Conservation (phyloP, 2,329 filamentous ascomycete species). For the Colletotrichum acutatum region DNA sequence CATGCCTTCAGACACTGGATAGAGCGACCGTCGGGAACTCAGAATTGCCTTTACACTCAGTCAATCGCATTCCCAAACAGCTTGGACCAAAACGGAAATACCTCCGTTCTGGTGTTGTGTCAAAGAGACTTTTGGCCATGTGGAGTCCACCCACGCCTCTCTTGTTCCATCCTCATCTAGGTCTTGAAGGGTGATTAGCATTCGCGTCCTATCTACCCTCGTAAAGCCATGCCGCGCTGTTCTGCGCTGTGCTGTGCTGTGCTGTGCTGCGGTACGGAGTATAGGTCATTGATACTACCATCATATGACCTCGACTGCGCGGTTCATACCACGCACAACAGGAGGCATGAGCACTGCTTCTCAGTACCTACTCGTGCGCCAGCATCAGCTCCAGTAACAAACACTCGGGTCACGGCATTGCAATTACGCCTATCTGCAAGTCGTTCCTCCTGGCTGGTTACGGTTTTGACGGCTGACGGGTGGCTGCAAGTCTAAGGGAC, state of each 20-base stretch:
- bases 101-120: slow-evolving; percentile 29
- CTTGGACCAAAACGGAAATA: slow-evolving; percentile 30
- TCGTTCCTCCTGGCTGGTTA: slow-evolving; percentile 1
- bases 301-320: background rate
- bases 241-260: background rate
- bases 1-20: background rate
- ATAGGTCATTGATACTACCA: background rate
- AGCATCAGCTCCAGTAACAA: background rate
- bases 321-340: background rate
- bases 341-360: background rate
- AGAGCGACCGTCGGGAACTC: slow-evolving; percentile 6
- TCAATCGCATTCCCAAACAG: slow-evolving; percentile 27
- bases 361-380: background rate
- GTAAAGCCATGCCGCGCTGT: slow-evolving; percentile 2
- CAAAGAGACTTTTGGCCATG: slow-evolving; percentile 35
- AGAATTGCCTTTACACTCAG: slow-evolving; percentile 1
- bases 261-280: background rate
- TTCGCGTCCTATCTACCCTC: slow-evolving; percentile 15
- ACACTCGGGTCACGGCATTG: background rate
- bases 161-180: slow-evolving; percentile 29
- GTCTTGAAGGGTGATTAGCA: slow-evolving; percentile 19
- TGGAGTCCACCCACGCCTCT: slow-evolving; percentile 26
- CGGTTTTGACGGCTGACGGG: slow-evolving; percentile 23
- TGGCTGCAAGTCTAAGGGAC: slow-evolving; percentile 22
- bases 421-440: slow-evolving; percentile 6